Evolutionary conservation across 257 asterid genomes (phyloP), one percentile per base, ranked within the genome.

Genomic region (Plectranthus barbatus): DNA sequence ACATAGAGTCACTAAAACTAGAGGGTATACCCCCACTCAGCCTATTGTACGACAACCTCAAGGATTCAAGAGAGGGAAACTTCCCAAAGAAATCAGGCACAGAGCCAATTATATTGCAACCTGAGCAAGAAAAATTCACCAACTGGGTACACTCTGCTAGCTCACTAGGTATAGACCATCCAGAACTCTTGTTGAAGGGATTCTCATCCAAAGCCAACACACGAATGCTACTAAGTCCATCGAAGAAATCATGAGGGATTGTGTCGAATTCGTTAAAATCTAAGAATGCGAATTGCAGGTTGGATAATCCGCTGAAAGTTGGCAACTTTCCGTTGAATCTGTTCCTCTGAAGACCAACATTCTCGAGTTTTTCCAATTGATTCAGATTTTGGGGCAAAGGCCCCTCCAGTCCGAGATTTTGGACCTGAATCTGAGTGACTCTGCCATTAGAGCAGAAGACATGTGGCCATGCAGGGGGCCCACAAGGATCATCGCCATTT

Each of bases 371-470:
- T 5, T 59, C 78, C 55, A 90, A 74, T 58, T 81, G 82, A 66
- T 90, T 90, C 11, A 90, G 56, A 61, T 84, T 79, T 26, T 62
- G 84, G 17, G 97, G 95, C 78, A 90, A 67, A 72, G 81, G 68
- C 7, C 97, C 97, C 54, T 80, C 78, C 11, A 90, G 56, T 7
- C 91, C 95, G 48, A 90, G 74, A 7, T 74, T 73, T 53, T 83
- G 83, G 9, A 83, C 94, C 81, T 90, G 97, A 85, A 90, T 86
- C 78, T 87, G 97, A 8, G 94, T 83, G 37, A 90, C 84, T 74
- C 90, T 75, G 66, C 80, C 85, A 14, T 79, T 62, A 33, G 87
- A 79, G 62, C 97, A 90, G 77, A 79, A 62, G 48, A 86, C 79
- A 54, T 83, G 84, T 17, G 87, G 85, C 97, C 95, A 90, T 26